Percentiles rank a stretch among this genome's conserved stretches.
These are phyloP conservation scores for Suillus ampliporus DNA, from an alignment of 768 basidiomycete species.

Conservation along the genomic window DNA sequence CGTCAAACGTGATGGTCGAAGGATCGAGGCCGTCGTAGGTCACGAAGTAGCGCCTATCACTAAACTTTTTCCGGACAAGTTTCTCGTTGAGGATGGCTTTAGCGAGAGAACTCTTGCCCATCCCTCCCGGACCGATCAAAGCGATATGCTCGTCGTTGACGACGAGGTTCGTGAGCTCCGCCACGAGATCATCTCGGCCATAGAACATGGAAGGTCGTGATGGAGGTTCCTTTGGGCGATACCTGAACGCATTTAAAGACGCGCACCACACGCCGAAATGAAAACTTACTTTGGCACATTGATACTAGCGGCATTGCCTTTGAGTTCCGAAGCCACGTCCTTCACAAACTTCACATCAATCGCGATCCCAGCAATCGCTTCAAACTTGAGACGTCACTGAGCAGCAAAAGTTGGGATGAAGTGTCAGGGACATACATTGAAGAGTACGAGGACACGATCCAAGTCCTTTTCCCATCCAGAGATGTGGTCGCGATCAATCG, in stretches of 20 bases:
- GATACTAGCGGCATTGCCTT: neutral
- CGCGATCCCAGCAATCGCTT: neutral
- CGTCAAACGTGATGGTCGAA: neutral
- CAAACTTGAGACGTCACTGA: neutral
- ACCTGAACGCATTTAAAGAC: neutral
- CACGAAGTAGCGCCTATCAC: slow-evolving; percentile 1
- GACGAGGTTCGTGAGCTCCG: neutral
- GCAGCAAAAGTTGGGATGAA: neutral
- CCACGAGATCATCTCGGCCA: neutral
- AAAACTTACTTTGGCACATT: neutral
- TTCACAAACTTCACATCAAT: no score
- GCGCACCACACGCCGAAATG: neutral
- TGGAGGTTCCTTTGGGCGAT: neutral
- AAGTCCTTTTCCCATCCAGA: neutral
- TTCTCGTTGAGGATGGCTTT: slow-evolving; percentile 2
- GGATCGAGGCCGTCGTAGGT: neutral
- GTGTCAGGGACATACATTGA: neutral
- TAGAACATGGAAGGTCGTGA: neutral
- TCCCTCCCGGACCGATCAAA: slow-evolving; percentile 3
- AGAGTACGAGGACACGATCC: neutral
- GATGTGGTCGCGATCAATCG: neutral
- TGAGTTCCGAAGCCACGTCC: neutral
- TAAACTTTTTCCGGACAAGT: neutral
- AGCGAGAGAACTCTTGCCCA: slow-evolving; percentile 4
- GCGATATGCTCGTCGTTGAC: neutral